These are phyloP conservation scores for Pelargonium australe DNA, from an alignment of 441 rosid species.

Conservation along the genomic window DNA sequence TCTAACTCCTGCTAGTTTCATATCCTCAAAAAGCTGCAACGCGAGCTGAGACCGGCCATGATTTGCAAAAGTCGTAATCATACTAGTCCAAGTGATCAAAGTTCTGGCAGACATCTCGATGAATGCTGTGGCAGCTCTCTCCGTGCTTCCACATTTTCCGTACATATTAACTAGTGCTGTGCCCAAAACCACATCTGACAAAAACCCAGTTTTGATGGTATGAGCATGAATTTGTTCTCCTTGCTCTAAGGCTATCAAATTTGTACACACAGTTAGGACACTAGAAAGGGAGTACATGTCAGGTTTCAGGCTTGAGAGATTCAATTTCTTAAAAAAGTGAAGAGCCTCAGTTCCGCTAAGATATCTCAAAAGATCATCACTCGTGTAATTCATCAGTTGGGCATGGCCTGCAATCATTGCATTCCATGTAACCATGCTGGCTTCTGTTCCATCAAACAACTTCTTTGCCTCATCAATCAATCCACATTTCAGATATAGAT, in stretches of 20 bases:
- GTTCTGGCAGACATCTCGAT: constrained; percentile 45
- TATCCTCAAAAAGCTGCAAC: constrained; percentile 50
- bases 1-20: constrained; percentile 37
- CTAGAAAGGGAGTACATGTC: constrained; percentile 49
- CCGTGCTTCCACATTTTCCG: constrained; percentile 45
- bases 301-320: constrained; percentile 32
- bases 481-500: constrained; percentile 48
- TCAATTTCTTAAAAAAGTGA: constrained; percentile 30
- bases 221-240: constrained; percentile 60
- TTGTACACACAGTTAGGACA: constrained; percentile 37
- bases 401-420: constrained; percentile 52
- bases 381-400: constrained; percentile 36
- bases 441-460: constrained; percentile 27
- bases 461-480: constrained; percentile 29
- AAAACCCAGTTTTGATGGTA: constrained; percentile 40
- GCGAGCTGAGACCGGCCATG: constrained; percentile 38
- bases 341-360: constrained; percentile 40
- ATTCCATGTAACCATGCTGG: constrained; percentile 51
- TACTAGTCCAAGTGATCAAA: constrained; percentile 60
- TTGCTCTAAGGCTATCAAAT: constrained; percentile 36
- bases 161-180: constrained; percentile 53
- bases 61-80: constrained; percentile 43
- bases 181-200: constrained; percentile 47
- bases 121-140: constrained; percentile 42
- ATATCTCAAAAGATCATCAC: constrained; percentile 34